Percentiles rank a stretch among this genome's conserved stretches.
phyloP scores from a whole-genome alignment of 139 green algal genomes.

The Gonium pectorale region DNA sequence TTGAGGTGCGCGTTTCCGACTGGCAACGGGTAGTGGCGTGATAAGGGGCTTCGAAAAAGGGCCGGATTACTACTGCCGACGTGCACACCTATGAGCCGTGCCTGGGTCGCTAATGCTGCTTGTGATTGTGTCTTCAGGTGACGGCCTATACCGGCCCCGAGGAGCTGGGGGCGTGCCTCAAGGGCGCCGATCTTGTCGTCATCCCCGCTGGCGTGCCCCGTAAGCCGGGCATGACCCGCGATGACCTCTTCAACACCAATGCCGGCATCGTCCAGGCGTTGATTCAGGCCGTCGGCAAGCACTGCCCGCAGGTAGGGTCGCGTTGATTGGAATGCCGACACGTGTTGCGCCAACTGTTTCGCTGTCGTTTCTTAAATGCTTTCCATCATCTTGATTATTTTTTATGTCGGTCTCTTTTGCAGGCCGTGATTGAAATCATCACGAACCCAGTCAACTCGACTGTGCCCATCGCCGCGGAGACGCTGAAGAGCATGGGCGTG shows the following conservation, averaged over 20 bases:
- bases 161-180: constrained; percentile 75
- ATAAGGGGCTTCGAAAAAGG: too few relatives aligned
- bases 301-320: constrained; percentile 78
- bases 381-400: background rate
- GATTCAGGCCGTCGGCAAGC: constrained; percentile 77
- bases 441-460: constrained; percentile 99
- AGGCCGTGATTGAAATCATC: constrained; percentile 93
- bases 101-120: too few relatives aligned
- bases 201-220: constrained; percentile 95
- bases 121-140: constrained; percentile 65
- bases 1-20: constrained; percentile 67
- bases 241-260: constrained; percentile 99
- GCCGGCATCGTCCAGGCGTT: constrained; percentile 93
- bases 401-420: background rate
- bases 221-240: constrained; percentile 98
- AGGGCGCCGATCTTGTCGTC: constrained; percentile 85
- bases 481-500: constrained; percentile 82
- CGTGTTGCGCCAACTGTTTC: background rate
- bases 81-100: background rate
- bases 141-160: constrained; percentile 79
- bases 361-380: background rate
- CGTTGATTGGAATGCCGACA: constrained; percentile 24
- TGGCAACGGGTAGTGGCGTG: background rate
- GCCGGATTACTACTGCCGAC: too few relatives aligned
- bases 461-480: constrained; percentile 97